phyloP scores from a whole-genome alignment of 495 filamentous ascomycete species.

The Neurospora sp. region DNA sequence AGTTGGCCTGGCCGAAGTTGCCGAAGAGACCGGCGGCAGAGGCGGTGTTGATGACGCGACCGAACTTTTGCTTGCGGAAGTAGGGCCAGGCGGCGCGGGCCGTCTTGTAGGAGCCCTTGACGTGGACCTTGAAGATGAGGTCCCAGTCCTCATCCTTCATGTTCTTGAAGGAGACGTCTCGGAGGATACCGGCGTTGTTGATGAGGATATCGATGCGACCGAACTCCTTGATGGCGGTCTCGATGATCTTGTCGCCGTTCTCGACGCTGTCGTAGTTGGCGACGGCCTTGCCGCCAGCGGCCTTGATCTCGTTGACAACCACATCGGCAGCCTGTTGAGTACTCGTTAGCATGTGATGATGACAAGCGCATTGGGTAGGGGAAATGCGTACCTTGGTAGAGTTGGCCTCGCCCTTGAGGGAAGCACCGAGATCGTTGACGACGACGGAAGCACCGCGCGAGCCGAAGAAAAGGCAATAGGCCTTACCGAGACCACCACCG shows the following conservation, averaged over 20 bases:
- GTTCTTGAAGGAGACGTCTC: slow-evolving; percentile 97
- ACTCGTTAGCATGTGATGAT: no score
- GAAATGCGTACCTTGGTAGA: slow-evolving; percentile 59
- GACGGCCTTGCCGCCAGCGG: slow-evolving; percentile 88
- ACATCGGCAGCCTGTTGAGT: slow-evolving; percentile 72
- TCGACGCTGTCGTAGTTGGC: slow-evolving; percentile 98
- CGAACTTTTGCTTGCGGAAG: slow-evolving; percentile 98
- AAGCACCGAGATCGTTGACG: slow-evolving; percentile 92
- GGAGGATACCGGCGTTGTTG: slow-evolving; percentile 96
- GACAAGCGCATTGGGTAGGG: background rate
- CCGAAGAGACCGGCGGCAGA: slow-evolving; percentile 94
- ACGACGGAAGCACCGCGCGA: slow-evolving; percentile 91
- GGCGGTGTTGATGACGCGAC: slow-evolving; percentile 89
- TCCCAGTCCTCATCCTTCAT: slow-evolving; percentile 98
- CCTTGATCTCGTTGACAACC: slow-evolving; percentile 89
- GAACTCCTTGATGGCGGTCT: slow-evolving; percentile 86
- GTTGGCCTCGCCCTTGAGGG: slow-evolving; percentile 88
- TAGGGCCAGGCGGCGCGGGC: slow-evolving; percentile 93
- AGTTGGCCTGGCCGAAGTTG: slow-evolving; percentile 93
- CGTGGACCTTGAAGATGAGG: slow-evolving; percentile 83
- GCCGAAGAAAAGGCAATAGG: slow-evolving; percentile 86
- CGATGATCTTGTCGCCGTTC: slow-evolving; percentile 89
- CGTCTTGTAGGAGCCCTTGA: slow-evolving; percentile 95
- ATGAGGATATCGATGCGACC: slow-evolving; percentile 90
- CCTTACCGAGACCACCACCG: slow-evolving; percentile 87